Conservation (phyloP, 345 rosid species). For the Balakata baccata region DNA sequence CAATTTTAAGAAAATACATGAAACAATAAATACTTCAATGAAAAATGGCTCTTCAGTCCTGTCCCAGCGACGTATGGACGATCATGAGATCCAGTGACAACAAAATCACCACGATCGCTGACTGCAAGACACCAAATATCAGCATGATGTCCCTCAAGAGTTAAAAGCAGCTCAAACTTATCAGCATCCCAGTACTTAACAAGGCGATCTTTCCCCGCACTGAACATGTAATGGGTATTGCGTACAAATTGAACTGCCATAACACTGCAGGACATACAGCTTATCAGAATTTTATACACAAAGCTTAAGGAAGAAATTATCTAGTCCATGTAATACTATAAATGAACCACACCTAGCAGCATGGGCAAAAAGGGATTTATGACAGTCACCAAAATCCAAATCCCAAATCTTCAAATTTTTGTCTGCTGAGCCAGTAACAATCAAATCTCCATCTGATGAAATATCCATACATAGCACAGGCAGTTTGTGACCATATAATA, state of each 20-base stretch:
- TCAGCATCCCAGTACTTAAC: conserved; percentile 98
- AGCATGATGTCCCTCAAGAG: conserved; percentile 93
- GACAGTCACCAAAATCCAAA: conserved; percentile 97
- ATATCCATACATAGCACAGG: conserved; percentile 94
- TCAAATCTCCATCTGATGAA: conserved; percentile 91
- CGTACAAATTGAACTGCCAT: conserved; percentile 88
- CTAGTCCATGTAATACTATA: not conserved
- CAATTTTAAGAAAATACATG: not conserved
- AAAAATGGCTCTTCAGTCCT: conserved; percentile 95
- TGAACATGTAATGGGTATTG: conserved; percentile 87
- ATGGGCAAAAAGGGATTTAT: conserved; percentile 94
- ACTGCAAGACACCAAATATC: conserved; percentile 89
- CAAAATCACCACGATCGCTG: conserved; percentile 82
- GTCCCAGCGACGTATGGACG: conserved; percentile 98
- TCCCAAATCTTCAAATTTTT: conserved; percentile 97
- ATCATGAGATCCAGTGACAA: conserved; percentile 98
- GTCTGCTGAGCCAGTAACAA: conserved; percentile 94
- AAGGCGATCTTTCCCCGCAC: conserved; percentile 86
- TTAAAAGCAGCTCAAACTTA: conserved; percentile 87
- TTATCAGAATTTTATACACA: conserved; percentile 28
- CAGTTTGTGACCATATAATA: conserved; percentile 79
- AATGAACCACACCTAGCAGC: conserved; percentile 58
- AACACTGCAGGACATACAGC: conserved; percentile 54
- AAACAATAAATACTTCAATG: conserved; percentile 58
- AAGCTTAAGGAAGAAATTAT: not conserved